phyloP scores from a whole-genome alignment of 331 rosid genomes.

The Cydonia oblonga region DNA sequence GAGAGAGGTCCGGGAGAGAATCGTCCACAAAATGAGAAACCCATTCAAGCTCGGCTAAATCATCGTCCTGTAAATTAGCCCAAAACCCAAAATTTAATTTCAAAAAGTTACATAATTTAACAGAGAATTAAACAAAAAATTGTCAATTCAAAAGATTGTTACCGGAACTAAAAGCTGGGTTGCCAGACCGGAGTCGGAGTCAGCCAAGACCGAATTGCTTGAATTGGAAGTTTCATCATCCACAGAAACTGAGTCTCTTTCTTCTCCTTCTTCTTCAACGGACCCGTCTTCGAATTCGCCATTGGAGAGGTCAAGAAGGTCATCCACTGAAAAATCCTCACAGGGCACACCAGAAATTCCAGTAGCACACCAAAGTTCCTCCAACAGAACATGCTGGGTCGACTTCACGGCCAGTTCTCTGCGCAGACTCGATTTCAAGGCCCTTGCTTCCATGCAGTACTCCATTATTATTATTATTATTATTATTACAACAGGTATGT shows the following conservation, averaged over 20 bases:
- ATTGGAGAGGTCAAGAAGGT: slow-evolving; percentile 61
- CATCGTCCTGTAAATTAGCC: slow-evolving; percentile 45
- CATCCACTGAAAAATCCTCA: slow-evolving; percentile 75
- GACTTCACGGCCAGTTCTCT: slow-evolving; percentile 36
- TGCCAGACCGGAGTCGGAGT: slow-evolving; percentile 37
- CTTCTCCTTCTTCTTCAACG: slow-evolving; percentile 18
- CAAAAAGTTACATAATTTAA: not conserved
- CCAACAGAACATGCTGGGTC: slow-evolving; percentile 26
- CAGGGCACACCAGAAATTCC: slow-evolving; percentile 29
- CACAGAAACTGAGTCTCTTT: slow-evolving; percentile 29
- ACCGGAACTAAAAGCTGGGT: slow-evolving; percentile 70
- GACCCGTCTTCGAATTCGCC: slow-evolving; percentile 39
- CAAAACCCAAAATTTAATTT: not conserved
- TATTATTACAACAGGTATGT: too few relatives aligned
- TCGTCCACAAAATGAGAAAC: slow-evolving; percentile 90
- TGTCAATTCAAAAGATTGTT: not conserved
- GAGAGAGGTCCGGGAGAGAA: slow-evolving; percentile 42
- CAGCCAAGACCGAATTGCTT: slow-evolving; percentile 20
- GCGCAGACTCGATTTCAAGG: slow-evolving; percentile 65
- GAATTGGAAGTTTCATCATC: slow-evolving; percentile 40
- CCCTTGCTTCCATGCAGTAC: slow-evolving; percentile 37
- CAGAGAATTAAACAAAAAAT: not conserved
- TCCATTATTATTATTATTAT: too few relatives aligned
- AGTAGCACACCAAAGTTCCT: slow-evolving; percentile 31
- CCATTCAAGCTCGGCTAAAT: slow-evolving; percentile 77